phyloP scores from a whole-genome alignment of 208 protist species.

The Phytomonas sp. region DNA sequence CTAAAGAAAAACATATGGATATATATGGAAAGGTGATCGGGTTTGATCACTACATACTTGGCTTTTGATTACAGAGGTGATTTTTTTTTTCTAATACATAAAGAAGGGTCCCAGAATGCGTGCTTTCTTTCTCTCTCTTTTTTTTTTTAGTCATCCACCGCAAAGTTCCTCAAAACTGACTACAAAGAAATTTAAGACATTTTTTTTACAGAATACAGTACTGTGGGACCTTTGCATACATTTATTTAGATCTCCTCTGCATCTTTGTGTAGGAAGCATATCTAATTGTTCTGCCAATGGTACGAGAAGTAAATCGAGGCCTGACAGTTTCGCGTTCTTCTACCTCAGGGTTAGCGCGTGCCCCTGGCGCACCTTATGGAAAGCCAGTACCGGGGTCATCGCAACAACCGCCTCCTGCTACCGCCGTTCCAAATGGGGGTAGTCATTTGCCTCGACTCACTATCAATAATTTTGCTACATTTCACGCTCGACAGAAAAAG shows the following conservation, averaged over 20 bases:
- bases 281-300: not conserved
- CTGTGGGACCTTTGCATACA: not conserved
- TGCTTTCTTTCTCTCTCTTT: slow-evolving; percentile 7
- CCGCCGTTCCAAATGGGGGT: not conserved
- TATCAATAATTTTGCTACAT: slow-evolving; percentile 63
- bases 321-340: not conserved
- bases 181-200: not conserved
- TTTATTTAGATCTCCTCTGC: not conserved
- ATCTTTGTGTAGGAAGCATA: slow-evolving; percentile 13
- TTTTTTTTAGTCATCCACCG: not conserved
- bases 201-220: not conserved
- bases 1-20: not conserved
- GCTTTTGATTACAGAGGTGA: not conserved
- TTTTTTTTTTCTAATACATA: not conserved
- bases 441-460: slow-evolving; percentile 33
- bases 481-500: slow-evolving; percentile 52
- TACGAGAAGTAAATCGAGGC: not conserved
- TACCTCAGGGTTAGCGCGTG: not conserved
- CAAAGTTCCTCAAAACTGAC: not conserved
- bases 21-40: not conserved
- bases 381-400: not conserved
- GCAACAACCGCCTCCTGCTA: not conserved
- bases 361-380: not conserved
- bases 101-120: not conserved
- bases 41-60: not conserved